Base-by-base conservation (phyloP, 768 basidiomycete genomes). In the Filobasidium floriforme region DNA sequence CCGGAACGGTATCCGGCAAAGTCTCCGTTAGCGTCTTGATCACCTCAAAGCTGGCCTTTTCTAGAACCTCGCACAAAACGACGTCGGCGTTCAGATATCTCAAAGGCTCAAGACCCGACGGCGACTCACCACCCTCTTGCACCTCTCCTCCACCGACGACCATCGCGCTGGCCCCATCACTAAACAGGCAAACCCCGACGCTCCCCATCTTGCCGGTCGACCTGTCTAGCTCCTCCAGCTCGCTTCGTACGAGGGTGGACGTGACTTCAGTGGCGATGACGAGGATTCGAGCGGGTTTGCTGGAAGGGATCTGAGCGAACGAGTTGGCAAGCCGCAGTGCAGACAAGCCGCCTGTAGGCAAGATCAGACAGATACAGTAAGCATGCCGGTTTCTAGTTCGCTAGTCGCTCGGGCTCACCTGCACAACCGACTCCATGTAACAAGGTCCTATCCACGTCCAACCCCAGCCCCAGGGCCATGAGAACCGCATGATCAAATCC, bases 351-450 rank as follows among this genome's bases (percentile, higher is more conserved):
- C 69, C 69, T 62, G 41, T 3, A 37, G 32, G 32, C 4, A 37
- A 37, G 9, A 9, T 9, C 41, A 18, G 32, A 37, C 32, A 37
- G 9, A 9, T 3, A 9, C 32, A 9, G 9, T 37, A 9, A 37
- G 32, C 32, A 37, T 37, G 9, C 32, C 32, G 9, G 32, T 9
- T 37, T 4, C 32, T 3, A 37, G 9, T 3, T 37, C 9, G 32
- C 46, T 49, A 49, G 46, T 49, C 46, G 46, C 18, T 18, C 14
- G 54, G 26, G 29, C 26, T 28, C 29, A 49, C 61, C 61, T 1
- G 69, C 69, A 55, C 69, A 70, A n/a, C 69, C 69, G 29, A 70
- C 66, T 7, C 69, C 69, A 43, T 70, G 69, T 6, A 70, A 57
- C 24, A 70, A 59, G 10, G 69, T 70, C 24, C 69, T 49, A 32